Evolutionary conservation across 306 rosid genomes (phyloP), one percentile per base, ranked within the genome.

Genomic region (Sophora flavescens): DNA sequence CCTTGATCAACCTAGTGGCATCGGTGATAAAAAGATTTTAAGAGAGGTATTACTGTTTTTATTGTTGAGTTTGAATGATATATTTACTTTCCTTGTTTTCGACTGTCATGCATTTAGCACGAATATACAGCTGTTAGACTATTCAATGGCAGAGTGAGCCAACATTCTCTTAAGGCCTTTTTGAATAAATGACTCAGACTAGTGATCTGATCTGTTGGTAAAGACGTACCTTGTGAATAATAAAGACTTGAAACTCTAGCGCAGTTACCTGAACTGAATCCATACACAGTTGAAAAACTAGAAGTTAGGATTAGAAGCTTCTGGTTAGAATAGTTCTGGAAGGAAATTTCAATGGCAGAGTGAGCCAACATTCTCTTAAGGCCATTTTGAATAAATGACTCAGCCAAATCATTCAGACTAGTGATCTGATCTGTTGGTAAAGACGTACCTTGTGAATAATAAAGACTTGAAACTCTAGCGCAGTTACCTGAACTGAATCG

Each of bases 1-100:
- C 84, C 98, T 95, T 66, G 93, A 89, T 83, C 91, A 88, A 83
- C 98, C 98, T 17, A 86, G 88, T 69, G 98, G 98, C 78, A 71
- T 48, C 0, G 98, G 98, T 53, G 98, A 95, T 78, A 92, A 95
- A 82, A 92, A 81, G 92, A 90, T 95, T 74, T 88, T 95, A 15
- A 89, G 98, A 82, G 93, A 89, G 97, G 98, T 90, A 69, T 68
- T 78, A 76, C 63, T 65, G 60, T 81, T 66, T 70, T 42, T 36
- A 22, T 60, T 71, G 50, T 76, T 71, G 50, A 56, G 48, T 58
- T 74, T 36, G 17, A 30, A 50, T 36, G 70, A 47, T 72, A 54
- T 78, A 1, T 39, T 59, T 76, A 39, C n/a, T 56, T 59, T 42
- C 56, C 39, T 53, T 51, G 17, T 61, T 74, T 76, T 35, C 36